Percentiles rank a stretch among this genome's conserved stretches.
phyloP scores from a whole-genome alignment of 2,329 filamentous ascomycete species.

The Dichotomopilus funicola region DNA sequence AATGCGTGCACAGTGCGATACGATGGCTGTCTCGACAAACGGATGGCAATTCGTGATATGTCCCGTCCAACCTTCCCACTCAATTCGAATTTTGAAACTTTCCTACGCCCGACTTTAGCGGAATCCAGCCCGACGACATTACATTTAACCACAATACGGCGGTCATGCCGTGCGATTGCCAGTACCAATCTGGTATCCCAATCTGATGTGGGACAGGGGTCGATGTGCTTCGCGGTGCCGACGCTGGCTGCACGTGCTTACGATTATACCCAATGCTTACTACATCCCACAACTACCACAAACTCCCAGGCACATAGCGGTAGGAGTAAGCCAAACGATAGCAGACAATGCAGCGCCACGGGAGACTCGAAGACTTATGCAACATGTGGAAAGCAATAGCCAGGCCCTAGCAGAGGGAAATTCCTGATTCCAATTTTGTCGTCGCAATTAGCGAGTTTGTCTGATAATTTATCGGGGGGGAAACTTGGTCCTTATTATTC shows the following conservation, averaged over 20 bases:
- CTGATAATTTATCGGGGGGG: not conserved
- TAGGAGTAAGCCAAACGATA: not conserved
- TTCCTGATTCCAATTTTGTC: not conserved
- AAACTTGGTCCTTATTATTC: not conserved
- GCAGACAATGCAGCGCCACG: not conserved
- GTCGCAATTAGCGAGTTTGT: not conserved
- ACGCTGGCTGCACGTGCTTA: not conserved
- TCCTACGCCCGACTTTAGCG: not conserved
- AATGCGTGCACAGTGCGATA: not conserved
- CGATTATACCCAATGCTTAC: constrained; percentile 1
- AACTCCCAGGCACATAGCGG: not conserved
- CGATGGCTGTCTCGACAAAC: not conserved
- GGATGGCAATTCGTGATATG: not conserved
- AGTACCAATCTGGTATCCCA: not conserved
- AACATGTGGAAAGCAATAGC: not conserved
- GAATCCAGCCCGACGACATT: not conserved
- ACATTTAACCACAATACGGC: not conserved
- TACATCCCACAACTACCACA: not conserved
- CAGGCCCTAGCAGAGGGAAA: not conserved
- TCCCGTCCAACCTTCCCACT: not conserved
- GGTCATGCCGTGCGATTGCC: not conserved
- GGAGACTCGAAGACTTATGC: not conserved
- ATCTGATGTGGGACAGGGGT: not conserved
- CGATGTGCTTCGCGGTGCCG: not conserved
- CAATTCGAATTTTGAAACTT: not conserved